Conservation (phyloP, 257 asterid species). For the Salvia hispanica region DNA sequence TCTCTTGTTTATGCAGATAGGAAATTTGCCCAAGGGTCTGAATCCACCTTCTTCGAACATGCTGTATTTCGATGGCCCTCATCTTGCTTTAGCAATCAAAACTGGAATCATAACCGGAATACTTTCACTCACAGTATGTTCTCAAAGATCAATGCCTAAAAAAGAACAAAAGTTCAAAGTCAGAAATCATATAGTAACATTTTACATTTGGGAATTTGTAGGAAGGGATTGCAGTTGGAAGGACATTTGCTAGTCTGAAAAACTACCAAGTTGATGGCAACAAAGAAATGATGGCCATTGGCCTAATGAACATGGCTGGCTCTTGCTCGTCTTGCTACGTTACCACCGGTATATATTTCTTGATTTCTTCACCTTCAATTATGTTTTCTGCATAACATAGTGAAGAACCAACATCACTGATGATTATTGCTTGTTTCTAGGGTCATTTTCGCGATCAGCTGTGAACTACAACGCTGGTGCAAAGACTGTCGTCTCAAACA, state of each 20-base stretch:
- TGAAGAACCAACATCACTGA: too few species aligned
- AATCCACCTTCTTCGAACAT: slow-evolving; percentile 91
- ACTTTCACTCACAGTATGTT: slow-evolving; percentile 81
- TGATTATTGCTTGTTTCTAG: slow-evolving; percentile 35
- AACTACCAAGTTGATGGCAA: slow-evolving; percentile 97
- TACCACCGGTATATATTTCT: slow-evolving; percentile 62
- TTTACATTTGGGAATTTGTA: slow-evolving; percentile 30
- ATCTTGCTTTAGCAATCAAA: slow-evolving; percentile 70
- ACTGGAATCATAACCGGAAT: slow-evolving; percentile 88
- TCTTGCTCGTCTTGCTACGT: slow-evolving; percentile 93
- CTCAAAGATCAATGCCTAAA: background rate
- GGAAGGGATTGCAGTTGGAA: slow-evolving; percentile 98
- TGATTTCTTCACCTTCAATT: background rate
- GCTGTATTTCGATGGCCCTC: slow-evolving; percentile 62
- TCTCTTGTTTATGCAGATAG: slow-evolving; percentile 58
- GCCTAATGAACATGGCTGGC: slow-evolving; percentile 96
- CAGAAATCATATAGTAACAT: background rate
- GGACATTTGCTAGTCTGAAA: slow-evolving; percentile 80
- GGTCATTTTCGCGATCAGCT: slow-evolving; percentile 96
- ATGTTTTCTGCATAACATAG: background rate
- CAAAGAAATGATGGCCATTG: slow-evolving; percentile 98
- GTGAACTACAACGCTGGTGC: slow-evolving; percentile 95
- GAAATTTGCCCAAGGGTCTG: slow-evolving; percentile 79
- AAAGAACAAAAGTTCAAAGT: too few species aligned
- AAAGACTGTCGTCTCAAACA: slow-evolving; percentile 73